Evolutionary conservation across 345 rosid genomes (phyloP), one percentile per base, ranked within the genome.

Genomic region (Ricinus communis): DNA sequence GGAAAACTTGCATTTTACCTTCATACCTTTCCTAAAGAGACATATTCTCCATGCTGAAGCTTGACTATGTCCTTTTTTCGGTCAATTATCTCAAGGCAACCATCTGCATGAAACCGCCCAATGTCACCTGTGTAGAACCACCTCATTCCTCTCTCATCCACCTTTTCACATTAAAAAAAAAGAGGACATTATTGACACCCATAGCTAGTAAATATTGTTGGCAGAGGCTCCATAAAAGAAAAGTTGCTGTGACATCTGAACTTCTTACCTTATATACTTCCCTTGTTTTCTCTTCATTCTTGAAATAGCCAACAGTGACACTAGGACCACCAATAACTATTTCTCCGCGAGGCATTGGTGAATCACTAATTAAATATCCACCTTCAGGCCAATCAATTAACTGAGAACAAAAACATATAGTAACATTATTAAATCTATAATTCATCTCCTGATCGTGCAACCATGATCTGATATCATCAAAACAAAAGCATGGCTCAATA

Each of bases 101-200:
- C 98, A 75, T 96, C 99, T 19, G 90, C 61, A 51, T 96, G 99
- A 77, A 96, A 82, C 78, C 78, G 89, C 75, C 99, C 99, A 24
- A 96, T 81, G 74, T 96, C 99, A 46, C 98, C 99, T 4, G 98
- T 88, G 76, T 91, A 96, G 90, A 96, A 96, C 98, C 99, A 96
- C 80, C 84, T 87, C 95, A 88, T 89, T 72, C 96, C 96, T 81
- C 82, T 91, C 83, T 86, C 93, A 74, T 96, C 98, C 70, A 88
- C 96, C 99, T 96, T 81, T 70, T 68, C 59, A 73, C 18, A 70
- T 33, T 3, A 58, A 45, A 46, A 30, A 25, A 36, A n/a, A 66
- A 50, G 54, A 30, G n/a, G 45, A 22, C 36, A 65, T 38, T 3
- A 14, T 73, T 4, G 55, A 59, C 9, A 15, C 36, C 31, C 56